phyloP scores from a whole-genome alignment of 257 asterid genomes.

The Nicotiana tomentosiformis region DNA sequence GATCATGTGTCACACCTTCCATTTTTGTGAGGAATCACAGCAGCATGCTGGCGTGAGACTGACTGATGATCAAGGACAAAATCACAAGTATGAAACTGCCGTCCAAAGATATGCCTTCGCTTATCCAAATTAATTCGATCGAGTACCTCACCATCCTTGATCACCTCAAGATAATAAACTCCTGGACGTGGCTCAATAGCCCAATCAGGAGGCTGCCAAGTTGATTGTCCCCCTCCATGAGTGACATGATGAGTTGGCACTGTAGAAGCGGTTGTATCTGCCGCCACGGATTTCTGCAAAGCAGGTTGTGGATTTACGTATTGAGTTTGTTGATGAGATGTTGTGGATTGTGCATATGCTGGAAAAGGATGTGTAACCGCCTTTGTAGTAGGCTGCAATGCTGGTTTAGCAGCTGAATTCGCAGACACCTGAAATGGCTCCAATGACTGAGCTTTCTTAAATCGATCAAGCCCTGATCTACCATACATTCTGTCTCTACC shows the following conservation, averaged over 20 bases:
- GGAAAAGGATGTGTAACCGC: slow-evolving; percentile 24
- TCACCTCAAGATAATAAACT: slow-evolving; percentile 76
- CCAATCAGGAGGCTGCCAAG: slow-evolving; percentile 99
- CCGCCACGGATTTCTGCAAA: slow-evolving; percentile 27
- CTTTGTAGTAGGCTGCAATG: slow-evolving; percentile 16
- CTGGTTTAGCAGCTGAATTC: slow-evolving; percentile 38
- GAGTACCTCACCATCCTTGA: slow-evolving; percentile 93
- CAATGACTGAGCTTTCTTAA: slow-evolving; percentile 77
- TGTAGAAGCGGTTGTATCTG: slow-evolving; percentile 30
- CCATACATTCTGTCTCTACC: slow-evolving; percentile 55
- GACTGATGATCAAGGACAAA: slow-evolving; percentile 98
- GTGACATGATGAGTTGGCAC: slow-evolving; percentile 54
- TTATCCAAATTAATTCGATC: slow-evolving; percentile 72
- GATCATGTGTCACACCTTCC: slow-evolving; percentile 53
- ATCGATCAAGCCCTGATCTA: slow-evolving; percentile 84
- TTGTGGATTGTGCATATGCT: slow-evolving; percentile 34
- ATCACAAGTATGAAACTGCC: slow-evolving; percentile 92
- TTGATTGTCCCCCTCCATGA: slow-evolving; percentile 91
- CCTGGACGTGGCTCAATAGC: slow-evolving; percentile 94
- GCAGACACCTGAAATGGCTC: slow-evolving; percentile 77
- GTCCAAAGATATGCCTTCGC: slow-evolving; percentile 77
- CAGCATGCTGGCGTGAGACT: slow-evolving; percentile 97
- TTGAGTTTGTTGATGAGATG: slow-evolving; percentile 35
- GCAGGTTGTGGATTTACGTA: slow-evolving; percentile 29
- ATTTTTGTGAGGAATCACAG: slow-evolving; percentile 81